Conservation (phyloP, 1,139 yeast genomes). For the Candida sp. region DNA sequence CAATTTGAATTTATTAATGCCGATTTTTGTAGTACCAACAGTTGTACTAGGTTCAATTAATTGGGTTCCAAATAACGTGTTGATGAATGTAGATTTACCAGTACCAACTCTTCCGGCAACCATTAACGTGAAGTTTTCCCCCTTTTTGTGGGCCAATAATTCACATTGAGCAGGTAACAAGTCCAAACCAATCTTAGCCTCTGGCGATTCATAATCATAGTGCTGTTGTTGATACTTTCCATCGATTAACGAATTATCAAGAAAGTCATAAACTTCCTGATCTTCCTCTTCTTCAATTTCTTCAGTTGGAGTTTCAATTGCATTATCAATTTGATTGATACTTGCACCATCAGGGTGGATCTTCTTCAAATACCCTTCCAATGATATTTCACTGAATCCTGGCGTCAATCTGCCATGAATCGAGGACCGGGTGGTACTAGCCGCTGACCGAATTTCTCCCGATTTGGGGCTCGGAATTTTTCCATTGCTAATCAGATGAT, state of each 20-base stretch:
- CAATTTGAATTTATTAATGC: conserved; percentile 39
- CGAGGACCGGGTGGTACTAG: conserved; percentile 1
- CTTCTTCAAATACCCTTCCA: background rate
- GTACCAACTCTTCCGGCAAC: conserved; percentile 75
- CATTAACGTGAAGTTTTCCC: conserved; percentile 55
- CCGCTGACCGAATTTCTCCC: background rate
- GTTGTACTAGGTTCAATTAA: conserved; percentile 6
- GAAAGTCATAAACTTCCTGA: background rate
- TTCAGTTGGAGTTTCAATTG: background rate
- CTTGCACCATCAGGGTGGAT: background rate
- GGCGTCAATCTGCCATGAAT: conserved; percentile 2
- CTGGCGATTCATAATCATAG: background rate
- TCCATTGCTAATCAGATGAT: background rate
- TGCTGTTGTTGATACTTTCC: background rate
- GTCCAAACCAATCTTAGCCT: conserved; percentile 19
- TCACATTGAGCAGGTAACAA: conserved; percentile 25
- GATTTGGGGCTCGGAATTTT: background rate
- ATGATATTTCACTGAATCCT: background rate
- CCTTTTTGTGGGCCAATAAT: conserved; percentile 17
- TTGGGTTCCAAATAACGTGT: conserved; percentile 37
- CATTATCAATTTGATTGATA: background rate
- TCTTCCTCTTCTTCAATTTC: background rate
- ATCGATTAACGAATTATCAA: background rate
- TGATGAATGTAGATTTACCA: conserved; percentile 82
- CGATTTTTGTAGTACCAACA: background rate